Conservation (phyloP, 345 rosid species). For the Litchi chinensis region DNA sequence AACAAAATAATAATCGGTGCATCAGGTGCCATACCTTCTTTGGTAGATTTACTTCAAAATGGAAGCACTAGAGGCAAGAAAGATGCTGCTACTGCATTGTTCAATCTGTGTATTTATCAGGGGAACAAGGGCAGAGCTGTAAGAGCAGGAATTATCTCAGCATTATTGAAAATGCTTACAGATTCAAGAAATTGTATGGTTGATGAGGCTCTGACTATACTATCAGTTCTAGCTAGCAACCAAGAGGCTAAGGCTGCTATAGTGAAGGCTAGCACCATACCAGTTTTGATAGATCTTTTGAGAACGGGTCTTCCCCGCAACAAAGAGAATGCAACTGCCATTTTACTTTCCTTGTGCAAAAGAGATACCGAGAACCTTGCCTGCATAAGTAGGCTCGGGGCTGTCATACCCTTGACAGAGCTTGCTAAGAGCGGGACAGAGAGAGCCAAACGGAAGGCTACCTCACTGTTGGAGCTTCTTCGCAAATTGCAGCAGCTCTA, state of each 20-base stretch:
- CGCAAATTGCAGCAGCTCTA: constrained; percentile 47
- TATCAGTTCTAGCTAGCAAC: constrained; percentile 76
- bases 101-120: constrained; percentile 80
- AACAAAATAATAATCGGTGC: constrained; percentile 91
- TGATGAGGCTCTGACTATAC: constrained; percentile 76
- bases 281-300: constrained; percentile 60
- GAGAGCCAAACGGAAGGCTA: constrained; percentile 85
- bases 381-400: constrained; percentile 76
- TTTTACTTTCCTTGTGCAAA: constrained; percentile 82
- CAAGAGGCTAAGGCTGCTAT: constrained; percentile 74
- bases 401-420: constrained; percentile 75
- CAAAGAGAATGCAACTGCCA: constrained; percentile 87
- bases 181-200: constrained; percentile 69
- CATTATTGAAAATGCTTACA: constrained; percentile 66
- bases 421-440: constrained; percentile 82
- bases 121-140: constrained; percentile 92
- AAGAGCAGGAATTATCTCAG: constrained; percentile 73
- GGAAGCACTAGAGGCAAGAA: constrained; percentile 87
- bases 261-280: constrained; percentile 64
- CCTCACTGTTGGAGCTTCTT: constrained; percentile 73
- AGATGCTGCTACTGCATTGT: constrained; percentile 93
- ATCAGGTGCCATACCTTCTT: constrained; percentile 79
- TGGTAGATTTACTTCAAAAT: constrained; percentile 68
- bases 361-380: constrained; percentile 73
- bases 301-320: constrained; percentile 65